Evolutionary conservation across 257 asterid genomes (phyloP), one percentile per base, ranked within the genome.

Genomic region (Phtheirospermum japonicum): DNA sequence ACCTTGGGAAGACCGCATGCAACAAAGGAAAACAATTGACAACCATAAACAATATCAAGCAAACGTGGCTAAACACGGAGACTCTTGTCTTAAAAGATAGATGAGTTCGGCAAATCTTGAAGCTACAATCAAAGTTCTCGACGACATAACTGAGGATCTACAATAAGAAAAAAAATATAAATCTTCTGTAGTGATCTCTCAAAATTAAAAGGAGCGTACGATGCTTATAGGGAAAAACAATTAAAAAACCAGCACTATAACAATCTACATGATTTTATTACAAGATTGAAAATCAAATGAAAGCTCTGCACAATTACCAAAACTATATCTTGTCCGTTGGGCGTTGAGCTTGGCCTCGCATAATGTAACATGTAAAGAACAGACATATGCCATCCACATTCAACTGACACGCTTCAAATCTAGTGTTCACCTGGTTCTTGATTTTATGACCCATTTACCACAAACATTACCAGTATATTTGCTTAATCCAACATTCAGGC

Each of bases 221-320:
- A 46, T 5, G 20, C 58, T 31, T 42, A 33, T 26, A 37, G 30
- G 6, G 59, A 14, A 28, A 30, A 40, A 34, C 9, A 31, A 30
- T 14, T 26, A 55, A 11, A 43, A 9, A 37, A 51, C 51, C 39
- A 52, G 48, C 69, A 57, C 65, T 48, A 49, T 50, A 69, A 55
- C 55, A 42, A 3, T 66, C 65, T 66, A 63, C 63, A 36, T 49
- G 49, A 65, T 64, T 56, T 64, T 46, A 46, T 57, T 70, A 48
- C 70, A 51, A 26, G 30, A 28, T 12, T 9, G 40, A 58, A 53
- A 54, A 60, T 32, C 11, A 50, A 49, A 46, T 31, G 63, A 69
- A 56, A 68, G 73, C 75, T n/a, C n/a, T 74, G 71, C 73, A 74
- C 73, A 71, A 37, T 59, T 31, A 59, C 59, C 20, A 10, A 26